Conservation (phyloP, 352 stramenopile genomes). For the Phytophthora chlamydospora region DNA sequence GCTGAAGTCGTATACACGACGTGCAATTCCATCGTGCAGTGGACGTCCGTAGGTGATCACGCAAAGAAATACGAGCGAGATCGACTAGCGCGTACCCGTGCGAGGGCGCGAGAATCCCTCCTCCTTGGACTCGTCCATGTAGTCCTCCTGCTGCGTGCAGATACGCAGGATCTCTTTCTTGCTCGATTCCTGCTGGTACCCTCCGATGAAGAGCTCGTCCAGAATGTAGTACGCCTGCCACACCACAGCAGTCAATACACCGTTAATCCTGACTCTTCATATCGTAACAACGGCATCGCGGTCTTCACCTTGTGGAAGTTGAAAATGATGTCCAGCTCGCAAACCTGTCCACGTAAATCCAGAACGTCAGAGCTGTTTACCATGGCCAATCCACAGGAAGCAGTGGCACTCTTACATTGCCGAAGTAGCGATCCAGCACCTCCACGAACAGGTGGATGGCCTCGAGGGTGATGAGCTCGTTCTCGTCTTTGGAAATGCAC, state of each 20-base stretch:
- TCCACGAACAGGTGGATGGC: conserved; percentile 99
- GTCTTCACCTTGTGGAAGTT: conserved; percentile 98
- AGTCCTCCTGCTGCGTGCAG: conserved; percentile 90
- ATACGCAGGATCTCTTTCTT: conserved; percentile 93
- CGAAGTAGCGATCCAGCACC: conserved; percentile 98
- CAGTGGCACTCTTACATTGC: conserved; percentile 68
- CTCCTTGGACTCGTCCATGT: conserved; percentile 91
- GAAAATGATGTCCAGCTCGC: conserved; percentile 99
- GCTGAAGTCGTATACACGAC: conserved; percentile 2
- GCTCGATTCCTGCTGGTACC: conserved; percentile 96
- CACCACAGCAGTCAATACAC: not conserved
- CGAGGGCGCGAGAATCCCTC: conserved; percentile 76
- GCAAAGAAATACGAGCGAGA: not conserved
- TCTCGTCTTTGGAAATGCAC: conserved; percentile 95
- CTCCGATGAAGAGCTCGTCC: conserved; percentile 99
- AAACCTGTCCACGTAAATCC: conserved; percentile 58
- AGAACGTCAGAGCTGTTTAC: not conserved
- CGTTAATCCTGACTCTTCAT: not conserved
- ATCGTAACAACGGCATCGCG: not conserved
- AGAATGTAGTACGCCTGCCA: conserved; percentile 98
- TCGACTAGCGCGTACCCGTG: conserved; percentile 60
- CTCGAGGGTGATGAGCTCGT: conserved; percentile 98
- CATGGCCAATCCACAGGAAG: no score
- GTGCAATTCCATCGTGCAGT: no score
- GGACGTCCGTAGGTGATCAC: not conserved